Evolutionary conservation across 2,329 filamentous ascomycete species (phyloP).

Genomic region (Achaetomium macrosporum): DNA sequence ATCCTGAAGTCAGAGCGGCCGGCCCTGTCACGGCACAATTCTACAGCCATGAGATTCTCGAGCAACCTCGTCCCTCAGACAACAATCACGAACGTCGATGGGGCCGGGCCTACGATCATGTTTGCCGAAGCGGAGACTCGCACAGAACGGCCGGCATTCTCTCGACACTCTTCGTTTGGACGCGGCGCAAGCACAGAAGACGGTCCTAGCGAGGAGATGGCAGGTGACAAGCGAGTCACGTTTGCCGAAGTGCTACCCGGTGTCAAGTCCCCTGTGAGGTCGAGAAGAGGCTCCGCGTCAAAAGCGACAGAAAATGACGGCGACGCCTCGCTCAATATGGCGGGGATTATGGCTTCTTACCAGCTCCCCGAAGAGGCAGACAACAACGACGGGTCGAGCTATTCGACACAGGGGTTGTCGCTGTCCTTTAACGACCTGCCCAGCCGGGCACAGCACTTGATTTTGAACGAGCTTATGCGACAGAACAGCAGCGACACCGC

Average conservation of each 20-base stretch:
- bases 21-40: slow-evolving; percentile 35
- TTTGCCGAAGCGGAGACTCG: slow-evolving; percentile 51
- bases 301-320: slow-evolving; percentile 18
- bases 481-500: slow-evolving; percentile 64
- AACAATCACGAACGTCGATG: slow-evolving; percentile 58
- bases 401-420: slow-evolving; percentile 57
- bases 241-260: slow-evolving; percentile 43
- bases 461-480: slow-evolving; percentile 77
- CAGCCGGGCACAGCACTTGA: slow-evolving; percentile 76
- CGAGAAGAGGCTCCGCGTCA: slow-evolving; percentile 43
- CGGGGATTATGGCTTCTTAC: slow-evolving; percentile 40
- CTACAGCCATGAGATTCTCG: slow-evolving; percentile 56
- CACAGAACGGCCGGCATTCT: slow-evolving; percentile 35
- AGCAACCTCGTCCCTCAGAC: slow-evolving; percentile 69
- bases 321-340: slow-evolving; percentile 39
- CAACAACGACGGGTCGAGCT: slow-evolving; percentile 37
- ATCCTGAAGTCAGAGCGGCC: slow-evolving; percentile 22
- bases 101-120: slow-evolving; percentile 65
- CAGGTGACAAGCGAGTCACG: slow-evolving; percentile 57
- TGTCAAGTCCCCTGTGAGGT: slow-evolving; percentile 25
- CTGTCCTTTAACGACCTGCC: slow-evolving; percentile 84
- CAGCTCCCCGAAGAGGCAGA: slow-evolving; percentile 26
- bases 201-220: slow-evolving; percentile 48
- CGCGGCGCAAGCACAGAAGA: slow-evolving; percentile 44
- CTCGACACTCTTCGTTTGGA: slow-evolving; percentile 44